phyloP scores from a whole-genome alignment of 2,329 filamentous ascomycete species.

The Ilyonectria robusta region DNA sequence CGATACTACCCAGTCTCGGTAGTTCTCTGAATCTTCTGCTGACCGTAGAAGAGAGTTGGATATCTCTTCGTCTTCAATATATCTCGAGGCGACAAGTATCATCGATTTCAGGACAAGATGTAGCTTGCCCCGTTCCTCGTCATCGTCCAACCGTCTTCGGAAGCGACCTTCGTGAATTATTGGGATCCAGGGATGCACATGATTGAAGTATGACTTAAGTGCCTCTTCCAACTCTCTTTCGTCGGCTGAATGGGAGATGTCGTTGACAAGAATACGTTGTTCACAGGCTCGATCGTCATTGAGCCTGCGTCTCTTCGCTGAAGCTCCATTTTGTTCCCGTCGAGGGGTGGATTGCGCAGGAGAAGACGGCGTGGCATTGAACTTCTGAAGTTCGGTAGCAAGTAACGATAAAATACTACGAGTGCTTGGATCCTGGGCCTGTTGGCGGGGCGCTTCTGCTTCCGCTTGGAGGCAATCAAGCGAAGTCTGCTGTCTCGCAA shows the following conservation, averaged over 20 bases:
- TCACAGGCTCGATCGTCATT: background rate
- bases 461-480: constrained; percentile 21
- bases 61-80: constrained; percentile 43
- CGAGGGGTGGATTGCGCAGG: background rate
- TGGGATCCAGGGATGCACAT: constrained; percentile 58
- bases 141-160: constrained; percentile 41
- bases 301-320: constrained; percentile 27
- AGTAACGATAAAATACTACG: constrained; percentile 28
- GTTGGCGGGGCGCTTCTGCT: constrained; percentile 4
- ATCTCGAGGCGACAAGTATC: constrained; percentile 43
- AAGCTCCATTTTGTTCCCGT: background rate
- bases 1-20: constrained; percentile 29
- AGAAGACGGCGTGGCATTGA: constrained; percentile 8
- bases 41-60: background rate
- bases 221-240: constrained; percentile 39
- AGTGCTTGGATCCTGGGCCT: background rate
- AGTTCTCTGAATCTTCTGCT: background rate
- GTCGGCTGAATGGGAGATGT: background rate
- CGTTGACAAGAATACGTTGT: background rate
- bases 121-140: constrained; percentile 42
- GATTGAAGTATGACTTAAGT: constrained; percentile 53
- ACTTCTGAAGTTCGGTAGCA: constrained; percentile 30
- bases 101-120: constrained; percentile 54
- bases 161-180: constrained; percentile 53
- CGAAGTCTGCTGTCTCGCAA: constrained; percentile 33